Percentiles rank a stretch among this genome's conserved stretches.
These are phyloP conservation scores for Dendrocalamus sinicus DNA, from an alignment of 176 grass and related monocot species.

Conservation along the genomic window DNA sequence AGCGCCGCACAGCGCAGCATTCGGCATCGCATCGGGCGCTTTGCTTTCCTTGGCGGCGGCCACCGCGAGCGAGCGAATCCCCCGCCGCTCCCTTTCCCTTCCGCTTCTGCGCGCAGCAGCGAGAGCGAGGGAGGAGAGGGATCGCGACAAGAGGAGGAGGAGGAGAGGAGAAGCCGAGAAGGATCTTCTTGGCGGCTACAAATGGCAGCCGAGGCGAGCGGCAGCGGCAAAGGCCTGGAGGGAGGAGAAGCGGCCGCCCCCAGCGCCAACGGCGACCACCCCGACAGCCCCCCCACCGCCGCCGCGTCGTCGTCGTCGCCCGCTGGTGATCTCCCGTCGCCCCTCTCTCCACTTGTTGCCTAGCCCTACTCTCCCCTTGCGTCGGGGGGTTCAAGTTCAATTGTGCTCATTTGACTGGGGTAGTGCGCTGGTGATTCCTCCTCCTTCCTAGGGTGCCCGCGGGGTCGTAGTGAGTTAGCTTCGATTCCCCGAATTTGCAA, in stretches of 20 bases:
- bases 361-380: not conserved
- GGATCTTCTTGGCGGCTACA: not conserved
- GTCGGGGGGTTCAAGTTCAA: not conserved
- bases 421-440: not conserved
- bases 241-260: not conserved
- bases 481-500: not conserved
- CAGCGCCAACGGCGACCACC: conserved; percentile 31
- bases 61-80: not conserved
- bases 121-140: not conserved
- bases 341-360: not conserved
- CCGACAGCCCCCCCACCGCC: not conserved
- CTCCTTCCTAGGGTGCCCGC: not conserved
- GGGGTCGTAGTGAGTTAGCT: not conserved
- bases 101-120: not conserved
- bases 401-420: not conserved
- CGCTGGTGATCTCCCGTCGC: conserved; percentile 20
- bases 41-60: not conserved
- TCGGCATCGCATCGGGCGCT: no score
- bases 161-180: not conserved
- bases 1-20: not conserved
- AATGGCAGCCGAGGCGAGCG: conserved; percentile 42
- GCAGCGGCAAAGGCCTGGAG: not conserved
- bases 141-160: not conserved
- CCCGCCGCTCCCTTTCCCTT: not conserved
- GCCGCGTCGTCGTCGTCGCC: not conserved